Percentiles rank a stretch among this genome's conserved stretches.
phyloP scores from a whole-genome alignment of 305 asterid genomes.

The Nicotiana rustica region DNA sequence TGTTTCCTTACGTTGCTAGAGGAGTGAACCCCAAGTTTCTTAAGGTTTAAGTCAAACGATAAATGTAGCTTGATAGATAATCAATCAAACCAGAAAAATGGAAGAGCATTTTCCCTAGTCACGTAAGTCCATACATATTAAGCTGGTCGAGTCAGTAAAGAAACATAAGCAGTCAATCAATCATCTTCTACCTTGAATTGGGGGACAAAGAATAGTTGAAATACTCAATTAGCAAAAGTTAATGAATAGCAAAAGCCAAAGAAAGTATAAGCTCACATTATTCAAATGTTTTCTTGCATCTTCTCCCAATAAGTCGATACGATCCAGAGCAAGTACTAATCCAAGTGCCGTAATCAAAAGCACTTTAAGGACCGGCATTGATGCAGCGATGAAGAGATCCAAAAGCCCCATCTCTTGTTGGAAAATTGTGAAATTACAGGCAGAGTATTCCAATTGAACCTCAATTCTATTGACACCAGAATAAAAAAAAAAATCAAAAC shows the following conservation, averaged over 20 bases:
- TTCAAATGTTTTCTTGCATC: constrained; percentile 88
- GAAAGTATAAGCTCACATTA: constrained; percentile 51
- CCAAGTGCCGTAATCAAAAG: constrained; percentile 84
- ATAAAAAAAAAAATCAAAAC: neutral
- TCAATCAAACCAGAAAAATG: too few species aligned
- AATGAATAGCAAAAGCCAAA: neutral
- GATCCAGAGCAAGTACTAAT: constrained; percentile 67
- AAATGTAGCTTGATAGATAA: neutral
- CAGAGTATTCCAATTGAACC: neutral
- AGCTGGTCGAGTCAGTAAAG: neutral
- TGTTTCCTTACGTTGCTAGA: neutral
- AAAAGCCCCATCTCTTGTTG: constrained; percentile 55
- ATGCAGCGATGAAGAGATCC: constrained; percentile 72
- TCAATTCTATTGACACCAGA: neutral
- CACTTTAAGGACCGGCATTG: constrained; percentile 81
- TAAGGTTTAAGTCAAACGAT: neutral
- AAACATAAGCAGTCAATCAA: neutral
- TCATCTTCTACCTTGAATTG: neutral
- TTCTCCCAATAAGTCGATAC: constrained; percentile 60
- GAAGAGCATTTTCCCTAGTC: too few species aligned
- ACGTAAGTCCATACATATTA: neutral
- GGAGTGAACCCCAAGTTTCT: neutral
- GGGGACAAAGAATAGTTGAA: neutral
- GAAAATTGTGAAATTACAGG: neutral
- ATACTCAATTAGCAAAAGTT: neutral